Evolutionary conservation across 306 rosid genomes (phyloP).

Genomic region (Vigna trinervia): DNA sequence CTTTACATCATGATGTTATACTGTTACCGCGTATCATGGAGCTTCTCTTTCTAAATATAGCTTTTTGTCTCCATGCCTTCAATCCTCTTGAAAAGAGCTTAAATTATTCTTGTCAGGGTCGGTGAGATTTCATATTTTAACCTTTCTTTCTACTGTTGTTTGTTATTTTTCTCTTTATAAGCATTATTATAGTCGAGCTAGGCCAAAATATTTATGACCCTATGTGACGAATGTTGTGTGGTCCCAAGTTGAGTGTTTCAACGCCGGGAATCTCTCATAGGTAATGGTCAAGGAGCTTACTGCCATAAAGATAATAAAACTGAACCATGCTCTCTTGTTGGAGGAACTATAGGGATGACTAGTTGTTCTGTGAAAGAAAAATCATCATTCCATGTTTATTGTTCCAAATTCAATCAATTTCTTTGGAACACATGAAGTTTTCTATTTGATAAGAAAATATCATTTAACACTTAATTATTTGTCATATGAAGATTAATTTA

Average conservation of each 20-base stretch:
- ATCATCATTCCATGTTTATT: neutral
- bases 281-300: constrained; percentile 32
- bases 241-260: constrained; percentile 24
- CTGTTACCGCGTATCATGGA: constrained; percentile 15
- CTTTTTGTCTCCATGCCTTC: constrained; percentile 19
- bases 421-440: neutral
- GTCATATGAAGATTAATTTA: neutral
- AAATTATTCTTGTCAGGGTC: constrained; percentile 6
- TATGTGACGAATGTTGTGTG: neutral
- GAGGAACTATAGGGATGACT: constrained; percentile 24
- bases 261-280: constrained; percentile 33
- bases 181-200: neutral
- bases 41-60: neutral
- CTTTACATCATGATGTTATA: constrained; percentile 12
- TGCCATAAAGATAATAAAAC: constrained; percentile 24
- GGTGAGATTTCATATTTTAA: constrained; percentile 23
- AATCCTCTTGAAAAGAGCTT: neutral
- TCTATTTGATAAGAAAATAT: too few relatives aligned
- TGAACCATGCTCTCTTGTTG: constrained; percentile 32
- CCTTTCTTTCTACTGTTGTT: neutral
- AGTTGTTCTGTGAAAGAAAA: neutral
- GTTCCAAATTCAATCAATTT: neutral
- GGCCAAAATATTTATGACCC: neutral
- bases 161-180: neutral
- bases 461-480: neutral